Percentiles rank a stretch among this genome's conserved stretches.
phyloP scores from a whole-genome alignment of 306 rosid genomes.

The barrel medic (Medicago truncatula) region MtrunA17r5.0-ANR NC_053045.1:63507501-63508000 shows the following conservation, averaged over 20 bases:
- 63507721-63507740: constrained; percentile 57
- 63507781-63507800: constrained; percentile 59
- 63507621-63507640: constrained; percentile 61
- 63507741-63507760: constrained; percentile 62
- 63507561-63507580: constrained; percentile 74
- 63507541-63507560: constrained; percentile 57
- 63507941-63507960: constrained; percentile 78
- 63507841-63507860: constrained; percentile 49
- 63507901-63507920: constrained; percentile 77
- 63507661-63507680: constrained; percentile 44
- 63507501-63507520: constrained; percentile 50
- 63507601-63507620: constrained; percentile 55
- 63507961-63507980: constrained; percentile 78
- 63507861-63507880: background rate
- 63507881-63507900: background rate
- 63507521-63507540: constrained; percentile 48
- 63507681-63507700: constrained; percentile 65
- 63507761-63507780: constrained; percentile 64
- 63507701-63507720: constrained; percentile 72
- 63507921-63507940: constrained; percentile 63
- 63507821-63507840: constrained; percentile 54
- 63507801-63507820: constrained; percentile 58
- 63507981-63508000: constrained; percentile 63
- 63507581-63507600: constrained; percentile 77
- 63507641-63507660: constrained; percentile 36